Evolutionary conservation across 441 rosid genomes (phyloP).

Genomic region (Raphanus hybrid): DNA sequence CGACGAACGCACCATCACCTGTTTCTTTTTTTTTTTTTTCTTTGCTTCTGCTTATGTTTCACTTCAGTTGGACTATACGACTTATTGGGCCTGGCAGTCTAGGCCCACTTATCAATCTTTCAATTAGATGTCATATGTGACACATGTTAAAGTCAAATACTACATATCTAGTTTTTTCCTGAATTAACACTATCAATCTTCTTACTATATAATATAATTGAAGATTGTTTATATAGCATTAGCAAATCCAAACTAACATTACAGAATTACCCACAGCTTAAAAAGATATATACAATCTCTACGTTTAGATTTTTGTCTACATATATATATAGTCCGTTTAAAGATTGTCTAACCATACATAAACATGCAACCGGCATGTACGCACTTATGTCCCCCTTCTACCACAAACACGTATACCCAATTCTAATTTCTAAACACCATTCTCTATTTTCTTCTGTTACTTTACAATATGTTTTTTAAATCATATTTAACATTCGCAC

Average conservation of each 20-base stretch:
- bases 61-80: background rate
- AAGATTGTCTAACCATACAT: background rate
- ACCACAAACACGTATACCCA: background rate
- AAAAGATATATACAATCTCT: background rate
- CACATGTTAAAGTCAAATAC: background rate
- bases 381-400: constrained; percentile 19
- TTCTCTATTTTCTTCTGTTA: constrained; percentile 3
- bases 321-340: background rate
- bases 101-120: background rate
- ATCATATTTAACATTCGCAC: background rate
- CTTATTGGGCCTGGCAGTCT: background rate
- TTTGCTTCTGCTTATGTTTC: background rate
- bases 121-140: too few relatives aligned
- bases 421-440: constrained; percentile 10
- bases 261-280: background rate
- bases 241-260: background rate
- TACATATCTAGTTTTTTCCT: background rate
- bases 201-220: background rate
- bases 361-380: constrained; percentile 34
- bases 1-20: background rate
- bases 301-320: background rate
- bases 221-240: background rate
- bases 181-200: background rate
- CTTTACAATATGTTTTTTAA: background rate
- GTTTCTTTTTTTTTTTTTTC: background rate